A percentile compares a stretch with the other conserved stretches of the same genome.
Conservation (phyloP, 352 stramenopile genomes). For the Globisporangium spinosum region DNA sequence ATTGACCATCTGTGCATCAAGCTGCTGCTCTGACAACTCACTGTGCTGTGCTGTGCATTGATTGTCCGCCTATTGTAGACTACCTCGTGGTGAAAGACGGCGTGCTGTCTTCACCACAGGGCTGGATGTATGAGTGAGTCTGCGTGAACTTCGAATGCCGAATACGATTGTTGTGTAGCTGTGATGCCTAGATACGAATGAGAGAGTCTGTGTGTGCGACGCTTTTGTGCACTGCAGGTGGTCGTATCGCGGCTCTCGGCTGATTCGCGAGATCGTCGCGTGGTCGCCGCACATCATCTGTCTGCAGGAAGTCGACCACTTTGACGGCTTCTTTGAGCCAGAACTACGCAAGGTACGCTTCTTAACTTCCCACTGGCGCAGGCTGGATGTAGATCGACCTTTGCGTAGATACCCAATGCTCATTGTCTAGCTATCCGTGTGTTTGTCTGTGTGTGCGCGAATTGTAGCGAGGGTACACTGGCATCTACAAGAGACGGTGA, state of each 20-base stretch:
- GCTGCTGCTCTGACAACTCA: neutral
- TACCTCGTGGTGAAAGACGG: conserved; percentile 46
- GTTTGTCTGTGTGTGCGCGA: neutral
- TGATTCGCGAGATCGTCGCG: conserved; percentile 51
- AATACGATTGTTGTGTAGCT: neutral
- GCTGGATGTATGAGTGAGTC: conserved; percentile 48
- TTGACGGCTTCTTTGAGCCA: conserved; percentile 63
- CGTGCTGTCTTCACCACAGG: conserved; percentile 20
- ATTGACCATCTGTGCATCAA: neutral
- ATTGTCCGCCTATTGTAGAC: conserved; percentile 27
- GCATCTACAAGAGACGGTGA: conserved; percentile 59
- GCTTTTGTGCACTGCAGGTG: conserved; percentile 23
- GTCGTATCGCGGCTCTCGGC: conserved; percentile 37
- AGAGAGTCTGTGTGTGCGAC: neutral
- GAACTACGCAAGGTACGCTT: conserved; percentile 36
- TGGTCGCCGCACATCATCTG: conserved; percentile 53
- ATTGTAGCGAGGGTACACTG: conserved; percentile 37
- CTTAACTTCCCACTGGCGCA: neutral
- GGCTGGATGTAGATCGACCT: neutral
- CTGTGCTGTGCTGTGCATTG: neutral
- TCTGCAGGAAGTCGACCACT: conserved; percentile 74
- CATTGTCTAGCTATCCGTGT: neutral
- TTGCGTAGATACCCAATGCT: neutral
- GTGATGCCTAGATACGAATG: neutral
- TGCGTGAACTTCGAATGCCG: neutral